Evolutionary conservation across 768 basidiomycete genomes (phyloP), one percentile per base, ranked within the genome.

Genomic region (Collybia mongolica): DNA sequence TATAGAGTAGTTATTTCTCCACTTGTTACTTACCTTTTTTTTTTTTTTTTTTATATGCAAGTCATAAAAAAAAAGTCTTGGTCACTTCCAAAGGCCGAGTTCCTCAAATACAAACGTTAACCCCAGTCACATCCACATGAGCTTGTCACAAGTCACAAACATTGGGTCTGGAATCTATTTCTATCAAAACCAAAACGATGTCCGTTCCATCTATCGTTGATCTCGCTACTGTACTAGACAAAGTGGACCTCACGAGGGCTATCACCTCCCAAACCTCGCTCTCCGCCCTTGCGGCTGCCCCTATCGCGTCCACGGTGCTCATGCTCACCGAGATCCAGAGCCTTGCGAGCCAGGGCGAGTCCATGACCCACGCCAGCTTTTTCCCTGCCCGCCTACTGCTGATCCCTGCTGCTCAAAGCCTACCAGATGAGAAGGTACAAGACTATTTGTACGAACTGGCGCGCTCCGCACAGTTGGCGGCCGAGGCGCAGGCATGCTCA

Each of bases 401-500:
- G 18, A 49, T 64, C 23, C 52, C 60, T 40, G 0, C 46, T 22
- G 17, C 39, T 15, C 29, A 47, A 28, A 12, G 22, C 5, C 52
- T 39, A 20, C 51, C 56, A 7, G 29, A 32, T 29, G 42, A 48
- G 28, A 28, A 46, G 6, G 39, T 44, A 5, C 23, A 48, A 37
- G 44, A 49, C 5, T 66, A 62, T 46, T 60, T 76, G 18, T 55
- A 58, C 15, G 43, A 62, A 12, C 69, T 83, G 44, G 74, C 72
- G 3, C 52, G 59, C 12, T 58, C 64, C 32, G 76, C 77, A 9
- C 67, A 73, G 44, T 57, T 54, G 1, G 65, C 73, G 1, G 78
- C 82, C 2, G 62, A 58, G 22, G 63, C 70, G 2, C 64, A 70
- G 8, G 61, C 68, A 9, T 77, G 72, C 57, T 75, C 77, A n/a